Conservation (phyloP, 306 rosid genomes). For the Ormosia emarginata region DNA sequence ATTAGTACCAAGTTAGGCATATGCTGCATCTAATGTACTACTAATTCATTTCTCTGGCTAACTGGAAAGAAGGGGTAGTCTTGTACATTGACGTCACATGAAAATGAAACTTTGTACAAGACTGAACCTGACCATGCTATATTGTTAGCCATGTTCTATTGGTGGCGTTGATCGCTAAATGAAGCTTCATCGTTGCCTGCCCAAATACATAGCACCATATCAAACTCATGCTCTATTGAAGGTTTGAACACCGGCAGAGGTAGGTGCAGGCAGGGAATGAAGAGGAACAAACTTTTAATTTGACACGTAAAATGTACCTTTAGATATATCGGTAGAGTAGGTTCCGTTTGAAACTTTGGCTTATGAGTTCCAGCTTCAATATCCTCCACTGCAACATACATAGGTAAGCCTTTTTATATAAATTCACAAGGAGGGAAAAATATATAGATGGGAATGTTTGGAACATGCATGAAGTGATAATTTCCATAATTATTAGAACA, state of each 20-base stretch:
- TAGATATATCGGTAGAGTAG: constrained; percentile 81
- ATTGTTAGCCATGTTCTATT: constrained; percentile 75
- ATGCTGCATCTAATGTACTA: neutral
- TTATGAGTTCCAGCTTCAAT: constrained; percentile 69
- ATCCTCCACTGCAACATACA: constrained; percentile 77
- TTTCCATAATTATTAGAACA: neutral
- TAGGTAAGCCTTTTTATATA: constrained; percentile 13
- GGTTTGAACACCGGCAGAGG: constrained; percentile 35
- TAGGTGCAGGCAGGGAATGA: constrained; percentile 19
- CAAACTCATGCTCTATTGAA: constrained; percentile 34
- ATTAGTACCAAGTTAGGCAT: neutral
- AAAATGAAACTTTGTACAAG: constrained; percentile 76
- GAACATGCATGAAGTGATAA: constrained; percentile 15
- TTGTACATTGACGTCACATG: constrained; percentile 63
- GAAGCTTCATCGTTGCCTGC: constrained; percentile 67
- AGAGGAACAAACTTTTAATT: neutral
- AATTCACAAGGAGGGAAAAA: neutral
- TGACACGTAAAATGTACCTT: constrained; percentile 50
- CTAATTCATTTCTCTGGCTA: neutral
- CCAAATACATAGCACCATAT: constrained; percentile 60
- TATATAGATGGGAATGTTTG: neutral
- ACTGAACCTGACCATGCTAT: constrained; percentile 84
- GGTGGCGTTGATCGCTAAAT: constrained; percentile 53
- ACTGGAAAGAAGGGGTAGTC: constrained; percentile 63
- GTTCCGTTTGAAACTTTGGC: constrained; percentile 72